Evolutionary conservation across 2,329 filamentous ascomycete species (phyloP).

Genomic region (Penicillium sumatraense): DNA sequence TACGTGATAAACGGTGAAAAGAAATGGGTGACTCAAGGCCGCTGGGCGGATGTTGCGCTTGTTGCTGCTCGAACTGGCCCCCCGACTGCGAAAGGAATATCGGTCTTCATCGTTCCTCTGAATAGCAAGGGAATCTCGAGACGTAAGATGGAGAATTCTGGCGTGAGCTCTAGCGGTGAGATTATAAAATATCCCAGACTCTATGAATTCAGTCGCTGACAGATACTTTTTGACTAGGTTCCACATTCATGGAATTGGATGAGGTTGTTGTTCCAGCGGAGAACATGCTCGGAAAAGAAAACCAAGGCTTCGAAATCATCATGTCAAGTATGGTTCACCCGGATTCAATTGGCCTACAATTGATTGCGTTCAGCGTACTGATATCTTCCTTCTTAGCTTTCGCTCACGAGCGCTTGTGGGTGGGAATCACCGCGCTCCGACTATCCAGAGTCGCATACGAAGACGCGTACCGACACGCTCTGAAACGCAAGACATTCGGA

Average conservation of each 20-base stretch:
- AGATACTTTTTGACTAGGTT: slow-evolving; percentile 71
- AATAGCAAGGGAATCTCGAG: slow-evolving; percentile 57
- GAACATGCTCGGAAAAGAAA: slow-evolving; percentile 74
- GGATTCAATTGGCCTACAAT: too few relatives aligned
- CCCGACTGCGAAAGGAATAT: slow-evolving; percentile 73
- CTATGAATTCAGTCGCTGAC: slow-evolving; percentile 47
- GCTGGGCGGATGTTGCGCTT: slow-evolving; percentile 77
- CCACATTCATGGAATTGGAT: slow-evolving; percentile 76
- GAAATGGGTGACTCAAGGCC: slow-evolving; percentile 81
- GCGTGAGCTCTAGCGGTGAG: slow-evolving; percentile 46
- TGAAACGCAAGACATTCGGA: slow-evolving; percentile 18
- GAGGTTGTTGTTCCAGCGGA: slow-evolving; percentile 78
- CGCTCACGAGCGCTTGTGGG: slow-evolving; percentile 16
- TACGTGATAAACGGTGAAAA: slow-evolving; percentile 70
- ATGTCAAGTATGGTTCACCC: slow-evolving; percentile 47
- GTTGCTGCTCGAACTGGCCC: slow-evolving; percentile 59
- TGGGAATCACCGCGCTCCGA: slow-evolving; percentile 17
- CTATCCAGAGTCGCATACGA: slow-evolving; percentile 9
- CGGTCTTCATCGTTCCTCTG: slow-evolving; percentile 71
- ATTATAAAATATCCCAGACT: neutral
- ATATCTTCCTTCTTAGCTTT: slow-evolving; percentile 4
- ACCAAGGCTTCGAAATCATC: slow-evolving; percentile 80
- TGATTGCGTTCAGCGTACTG: too few relatives aligned
- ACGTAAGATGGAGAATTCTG: slow-evolving; percentile 19
- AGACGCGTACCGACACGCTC: slow-evolving; percentile 3